Conservation (phyloP, 768 basidiomycete species). For the Naematelia encephala region DNA sequence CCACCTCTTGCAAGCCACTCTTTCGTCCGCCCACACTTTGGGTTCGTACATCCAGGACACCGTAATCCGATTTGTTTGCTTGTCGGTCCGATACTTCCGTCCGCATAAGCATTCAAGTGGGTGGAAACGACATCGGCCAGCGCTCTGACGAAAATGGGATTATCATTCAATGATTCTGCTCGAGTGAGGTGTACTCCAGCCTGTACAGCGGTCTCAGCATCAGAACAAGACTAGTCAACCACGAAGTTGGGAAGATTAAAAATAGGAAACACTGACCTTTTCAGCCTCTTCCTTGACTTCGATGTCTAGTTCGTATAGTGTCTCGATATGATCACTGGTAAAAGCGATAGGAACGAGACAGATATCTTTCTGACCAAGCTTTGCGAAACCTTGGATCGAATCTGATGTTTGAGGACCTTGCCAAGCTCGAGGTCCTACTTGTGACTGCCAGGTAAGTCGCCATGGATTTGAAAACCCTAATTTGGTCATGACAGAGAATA, state of each 20-base stretch:
- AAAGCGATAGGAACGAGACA: constrained; percentile 93
- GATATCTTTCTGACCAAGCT: constrained; percentile 54
- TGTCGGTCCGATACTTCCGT: constrained; percentile 61
- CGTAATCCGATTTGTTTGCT: constrained; percentile 78
- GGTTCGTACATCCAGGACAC: constrained; percentile 91
- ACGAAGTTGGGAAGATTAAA: background rate
- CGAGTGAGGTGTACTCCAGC: constrained; percentile 86
- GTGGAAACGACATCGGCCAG: constrained; percentile 82
- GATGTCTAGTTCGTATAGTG: constrained; percentile 88
- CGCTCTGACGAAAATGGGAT: constrained; percentile 91
- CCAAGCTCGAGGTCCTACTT: constrained; percentile 97
- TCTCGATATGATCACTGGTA: constrained; percentile 99
- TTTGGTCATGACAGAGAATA: constrained; percentile 86
- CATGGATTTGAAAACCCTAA: constrained; percentile 59
- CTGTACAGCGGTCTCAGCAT: constrained; percentile 53
- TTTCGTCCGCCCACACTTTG: constrained; percentile 81
- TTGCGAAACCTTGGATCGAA: constrained; percentile 65
- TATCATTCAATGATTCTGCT: constrained; percentile 87
- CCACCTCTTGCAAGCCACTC: constrained; percentile 83
- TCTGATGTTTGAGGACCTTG: constrained; percentile 95
- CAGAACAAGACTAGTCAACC: background rate
- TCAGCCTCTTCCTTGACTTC: constrained; percentile 88
- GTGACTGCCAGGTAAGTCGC: constrained; percentile 94
- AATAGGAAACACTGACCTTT: constrained; percentile 61
- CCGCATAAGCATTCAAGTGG: constrained; percentile 66